These are phyloP conservation scores for Aegilops sharonensis DNA, from an alignment of 176 grass and related monocot species.

Conservation along the genomic window DNA sequence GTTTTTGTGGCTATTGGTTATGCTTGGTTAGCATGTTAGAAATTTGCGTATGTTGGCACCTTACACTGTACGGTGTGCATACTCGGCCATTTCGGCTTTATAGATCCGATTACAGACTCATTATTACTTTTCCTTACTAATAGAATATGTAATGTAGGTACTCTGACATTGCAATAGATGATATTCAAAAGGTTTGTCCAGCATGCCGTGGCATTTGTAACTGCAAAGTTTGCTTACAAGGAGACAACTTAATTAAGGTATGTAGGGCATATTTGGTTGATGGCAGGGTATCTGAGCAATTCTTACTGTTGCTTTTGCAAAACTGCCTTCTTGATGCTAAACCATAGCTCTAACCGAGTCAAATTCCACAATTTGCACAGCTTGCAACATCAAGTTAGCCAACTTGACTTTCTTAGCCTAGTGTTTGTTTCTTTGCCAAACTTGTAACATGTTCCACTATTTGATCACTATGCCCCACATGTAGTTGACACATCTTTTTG, in stretches of 20 bases:
- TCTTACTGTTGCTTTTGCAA: too few species aligned
- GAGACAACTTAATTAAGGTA: slow-evolving; percentile 91
- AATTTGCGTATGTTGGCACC: not conserved
- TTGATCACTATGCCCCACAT: not conserved
- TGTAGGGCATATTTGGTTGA: not conserved
- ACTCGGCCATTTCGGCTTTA: not conserved
- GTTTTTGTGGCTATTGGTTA: not conserved
- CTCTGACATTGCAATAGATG: slow-evolving; percentile 73
- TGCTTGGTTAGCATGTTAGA: not conserved
- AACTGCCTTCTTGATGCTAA: too few species aligned
- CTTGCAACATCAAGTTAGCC: not conserved
- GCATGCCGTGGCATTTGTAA: slow-evolving; percentile 98
- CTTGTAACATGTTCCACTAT: slow-evolving; percentile 4
- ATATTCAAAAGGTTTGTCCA: slow-evolving; percentile 77
- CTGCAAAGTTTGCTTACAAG: slow-evolving; percentile 81
- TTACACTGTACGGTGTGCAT: not conserved
- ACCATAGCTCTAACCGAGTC: too few species aligned
- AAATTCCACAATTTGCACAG: too few species aligned
- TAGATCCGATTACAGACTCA: not conserved
- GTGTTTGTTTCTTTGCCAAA: not conserved
- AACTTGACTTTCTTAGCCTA: slow-evolving; percentile 2
- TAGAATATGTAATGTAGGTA: slow-evolving; percentile 56
- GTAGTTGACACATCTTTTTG: not conserved
- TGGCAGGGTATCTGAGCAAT: not conserved
- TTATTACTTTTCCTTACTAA: slow-evolving; percentile 12